These are phyloP conservation scores for Dendryphion nanum DNA, from an alignment of 2,329 filamentous ascomycete genomes.

Conservation along the genomic window DNA sequence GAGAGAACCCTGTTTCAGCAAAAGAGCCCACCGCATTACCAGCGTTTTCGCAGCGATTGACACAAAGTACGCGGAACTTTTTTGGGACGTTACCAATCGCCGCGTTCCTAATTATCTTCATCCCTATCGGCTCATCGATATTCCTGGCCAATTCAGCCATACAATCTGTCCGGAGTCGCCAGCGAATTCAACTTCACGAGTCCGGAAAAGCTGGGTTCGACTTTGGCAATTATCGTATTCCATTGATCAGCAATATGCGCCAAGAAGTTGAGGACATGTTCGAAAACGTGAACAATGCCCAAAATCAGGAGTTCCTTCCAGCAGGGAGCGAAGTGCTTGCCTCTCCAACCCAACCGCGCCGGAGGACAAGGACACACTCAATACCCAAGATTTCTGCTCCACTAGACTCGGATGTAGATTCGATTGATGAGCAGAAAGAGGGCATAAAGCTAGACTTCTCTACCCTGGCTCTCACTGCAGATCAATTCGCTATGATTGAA, in stretches of 20 bases:
- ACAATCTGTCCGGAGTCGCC: slow-evolving; percentile 72
- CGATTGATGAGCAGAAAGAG: slow-evolving; percentile 27
- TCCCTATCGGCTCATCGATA: slow-evolving; percentile 69
- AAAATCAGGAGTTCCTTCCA: slow-evolving; percentile 69
- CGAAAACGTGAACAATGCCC: slow-evolving; percentile 67
- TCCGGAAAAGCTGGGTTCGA: slow-evolving; percentile 66
- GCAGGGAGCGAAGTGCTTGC: slow-evolving; percentile 48
- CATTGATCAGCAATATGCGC: slow-evolving; percentile 67
- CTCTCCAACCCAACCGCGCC: slow-evolving; percentile 18
- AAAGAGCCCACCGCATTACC: slow-evolving; percentile 37
- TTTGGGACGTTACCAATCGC: slow-evolving; percentile 62
- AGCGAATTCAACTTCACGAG: slow-evolving; percentile 75
- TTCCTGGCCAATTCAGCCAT: slow-evolving; percentile 75
- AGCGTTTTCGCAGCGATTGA: slow-evolving; percentile 37
- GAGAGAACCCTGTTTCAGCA: slow-evolving; percentile 57
- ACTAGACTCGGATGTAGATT: slow-evolving; percentile 19
- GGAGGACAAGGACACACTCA: not conserved
- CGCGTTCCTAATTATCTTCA: slow-evolving; percentile 64
- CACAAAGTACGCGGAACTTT: slow-evolving; percentile 35
- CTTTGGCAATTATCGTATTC: slow-evolving; percentile 70
- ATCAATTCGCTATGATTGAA: slow-evolving; percentile 83
- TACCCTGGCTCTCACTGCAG: slow-evolving; percentile 72
- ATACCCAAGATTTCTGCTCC: slow-evolving; percentile 2
- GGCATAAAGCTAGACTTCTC: slow-evolving; percentile 53
- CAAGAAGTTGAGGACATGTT: slow-evolving; percentile 75